These are phyloP conservation scores for Fusarium siculi DNA, from an alignment of 2,329 filamentous ascomycete species.

Conservation along the genomic window DNA sequence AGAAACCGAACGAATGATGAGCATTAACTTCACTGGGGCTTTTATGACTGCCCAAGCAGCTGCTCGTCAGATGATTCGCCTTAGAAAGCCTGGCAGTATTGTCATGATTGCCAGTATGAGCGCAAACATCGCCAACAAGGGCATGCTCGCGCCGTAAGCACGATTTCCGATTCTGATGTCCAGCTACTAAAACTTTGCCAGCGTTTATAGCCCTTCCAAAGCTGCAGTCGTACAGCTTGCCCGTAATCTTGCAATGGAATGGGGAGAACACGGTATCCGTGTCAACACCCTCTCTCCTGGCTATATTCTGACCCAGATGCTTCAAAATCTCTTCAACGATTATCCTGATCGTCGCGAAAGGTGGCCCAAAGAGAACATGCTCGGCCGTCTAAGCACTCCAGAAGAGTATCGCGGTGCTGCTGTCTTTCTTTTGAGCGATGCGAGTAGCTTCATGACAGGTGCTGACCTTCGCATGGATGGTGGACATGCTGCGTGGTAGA, in stretches of 20 bases:
- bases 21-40: constrained; percentile 86
- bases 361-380: constrained; percentile 90
- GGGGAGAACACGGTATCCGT: constrained; percentile 77
- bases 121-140: constrained; percentile 72
- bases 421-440: constrained; percentile 78
- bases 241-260: constrained; percentile 77
- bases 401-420: constrained; percentile 78
- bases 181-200: constrained; percentile 44
- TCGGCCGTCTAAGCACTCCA: constrained; percentile 73
- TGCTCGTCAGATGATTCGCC: constrained; percentile 77
- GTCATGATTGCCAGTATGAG: constrained; percentile 78
- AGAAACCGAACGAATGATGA: constrained; percentile 81
- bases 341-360: constrained; percentile 73
- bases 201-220: constrained; percentile 80
- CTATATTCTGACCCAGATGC: constrained; percentile 86
- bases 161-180: not conserved
- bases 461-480: constrained; percentile 77
- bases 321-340: constrained; percentile 79
- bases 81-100: constrained; percentile 69
- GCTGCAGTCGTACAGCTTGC: constrained; percentile 77
- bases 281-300: constrained; percentile 86
- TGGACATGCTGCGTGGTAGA: constrained; percentile 71
- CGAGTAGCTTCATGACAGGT: constrained; percentile 80
- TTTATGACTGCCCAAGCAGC: constrained; percentile 90
- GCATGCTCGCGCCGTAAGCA: constrained; percentile 68